These are phyloP conservation scores for Pulveroboletus sp. DNA, from an alignment of 768 basidiomycete species.

Conservation along the genomic window DNA sequence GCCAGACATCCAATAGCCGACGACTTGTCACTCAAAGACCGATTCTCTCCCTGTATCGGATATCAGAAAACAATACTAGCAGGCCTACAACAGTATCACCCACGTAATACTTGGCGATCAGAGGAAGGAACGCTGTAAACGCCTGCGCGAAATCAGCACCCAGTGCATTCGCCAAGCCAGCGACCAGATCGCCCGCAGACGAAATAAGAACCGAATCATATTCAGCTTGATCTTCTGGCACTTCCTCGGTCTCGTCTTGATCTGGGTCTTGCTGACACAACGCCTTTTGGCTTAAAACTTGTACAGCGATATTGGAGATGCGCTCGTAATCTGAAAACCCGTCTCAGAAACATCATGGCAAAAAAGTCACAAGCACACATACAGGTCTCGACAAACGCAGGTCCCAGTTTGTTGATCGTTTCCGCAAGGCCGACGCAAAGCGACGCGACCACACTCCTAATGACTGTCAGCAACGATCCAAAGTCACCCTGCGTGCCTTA, in stretches of 20 bases:
- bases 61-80: not conserved
- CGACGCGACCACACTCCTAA: conserved; percentile 81
- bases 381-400: conserved; percentile 80
- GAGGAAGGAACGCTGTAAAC: conserved; percentile 84
- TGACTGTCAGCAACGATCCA: conserved; percentile 12
- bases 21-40: conserved; percentile 88
- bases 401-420: conserved; percentile 89
- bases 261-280: conserved; percentile 97
- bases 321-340: conserved; percentile 59
- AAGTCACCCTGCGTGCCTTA: conserved; percentile 42
- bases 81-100: conserved; percentile 29
- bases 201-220: conserved; percentile 95
- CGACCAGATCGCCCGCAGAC: conserved; percentile 91
- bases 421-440: conserved; percentile 89
- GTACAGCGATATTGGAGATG: conserved; percentile 76
- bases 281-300: conserved; percentile 91
- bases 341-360: conserved; percentile 3
- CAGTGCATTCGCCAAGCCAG: conserved; percentile 81
- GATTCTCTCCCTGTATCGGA: conserved; percentile 65
- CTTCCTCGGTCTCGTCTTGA: conserved; percentile 83
- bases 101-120: conserved; percentile 91
- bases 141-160: conserved; percentile 80
- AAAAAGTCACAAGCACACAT: conserved; percentile 29
- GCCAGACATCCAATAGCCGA: conserved; percentile 92
- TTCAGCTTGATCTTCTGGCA: conserved; percentile 88